Percentiles rank a stretch among this genome's conserved stretches.
phyloP scores from a whole-genome alignment of 2,329 filamentous ascomycete genomes.

The Pseudocercospora crystallina region DNA sequence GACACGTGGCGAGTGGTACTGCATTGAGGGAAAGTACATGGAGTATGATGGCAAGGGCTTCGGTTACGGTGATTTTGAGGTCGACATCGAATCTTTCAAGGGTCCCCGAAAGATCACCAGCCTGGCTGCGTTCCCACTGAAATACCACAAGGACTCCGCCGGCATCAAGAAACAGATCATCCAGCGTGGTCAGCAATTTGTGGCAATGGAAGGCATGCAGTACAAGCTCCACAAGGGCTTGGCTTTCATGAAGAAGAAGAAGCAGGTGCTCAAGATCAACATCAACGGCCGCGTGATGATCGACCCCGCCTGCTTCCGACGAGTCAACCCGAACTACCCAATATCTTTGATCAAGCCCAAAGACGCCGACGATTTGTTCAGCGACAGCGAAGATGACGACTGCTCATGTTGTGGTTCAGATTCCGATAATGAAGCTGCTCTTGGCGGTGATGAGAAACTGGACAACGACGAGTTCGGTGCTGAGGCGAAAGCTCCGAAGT shows the following conservation, averaged over 20 bases:
- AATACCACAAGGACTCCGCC: slow-evolving; percentile 73
- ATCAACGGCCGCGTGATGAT: slow-evolving; percentile 88
- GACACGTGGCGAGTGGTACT: slow-evolving; percentile 72
- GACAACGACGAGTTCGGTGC: slow-evolving; percentile 51
- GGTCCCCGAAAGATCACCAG: slow-evolving; percentile 80
- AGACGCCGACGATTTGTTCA: slow-evolving; percentile 50
- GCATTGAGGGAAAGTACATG: slow-evolving; percentile 74
- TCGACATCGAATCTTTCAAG: slow-evolving; percentile 73
- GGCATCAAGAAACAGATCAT: slow-evolving; percentile 66
- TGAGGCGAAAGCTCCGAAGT: slow-evolving; percentile 41
- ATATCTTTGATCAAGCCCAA: slow-evolving; percentile 73
- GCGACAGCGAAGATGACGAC: slow-evolving; percentile 51
- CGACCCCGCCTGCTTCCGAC: slow-evolving; percentile 76
- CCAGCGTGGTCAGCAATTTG: slow-evolving; percentile 81
- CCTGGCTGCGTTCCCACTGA: slow-evolving; percentile 72
- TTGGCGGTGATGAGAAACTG: slow-evolving; percentile 49
- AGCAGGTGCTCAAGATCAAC: slow-evolving; percentile 72
- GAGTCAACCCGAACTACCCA: slow-evolving; percentile 82
- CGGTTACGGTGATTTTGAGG: slow-evolving; percentile 69
- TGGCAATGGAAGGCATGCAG: slow-evolving; percentile 75
- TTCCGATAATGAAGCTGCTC: slow-evolving; percentile 41
- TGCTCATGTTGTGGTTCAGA: slow-evolving; percentile 42
- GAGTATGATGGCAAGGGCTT: slow-evolving; percentile 88
- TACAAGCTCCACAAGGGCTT: slow-evolving; percentile 82
- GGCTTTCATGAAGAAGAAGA: slow-evolving; percentile 81